Percentiles rank a stretch among this genome's conserved stretches.
Evolutionary conservation across 768 basidiomycete species (phyloP).

Genomic region (Rhodocollybia butyracea): DNA sequence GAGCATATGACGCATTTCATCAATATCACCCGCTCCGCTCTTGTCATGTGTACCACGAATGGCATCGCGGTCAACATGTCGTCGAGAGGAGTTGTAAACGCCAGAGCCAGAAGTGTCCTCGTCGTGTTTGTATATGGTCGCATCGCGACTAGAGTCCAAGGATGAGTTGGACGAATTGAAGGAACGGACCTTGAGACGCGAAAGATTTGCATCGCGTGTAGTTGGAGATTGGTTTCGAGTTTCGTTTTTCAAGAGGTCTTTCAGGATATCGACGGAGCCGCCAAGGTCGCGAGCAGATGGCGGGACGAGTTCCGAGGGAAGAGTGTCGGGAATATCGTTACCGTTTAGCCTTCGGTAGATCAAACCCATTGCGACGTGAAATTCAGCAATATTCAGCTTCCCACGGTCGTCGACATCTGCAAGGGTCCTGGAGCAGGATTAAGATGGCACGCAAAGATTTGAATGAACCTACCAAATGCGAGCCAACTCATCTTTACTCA

Average conservation of each 20-base stretch:
- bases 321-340: slow-evolving; percentile 80
- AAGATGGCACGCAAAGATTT: slow-evolving; percentile 6
- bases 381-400: slow-evolving; percentile 92
- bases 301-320: slow-evolving; percentile 88
- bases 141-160: slow-evolving; percentile 69
- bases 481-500: slow-evolving; percentile 87
- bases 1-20: slow-evolving; percentile 84
- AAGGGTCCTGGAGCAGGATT: slow-evolving; percentile 59
- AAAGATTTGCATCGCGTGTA: slow-evolving; percentile 48
- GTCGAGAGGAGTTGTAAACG: slow-evolving; percentile 75
- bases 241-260: slow-evolving; percentile 84
- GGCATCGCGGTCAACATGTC: slow-evolving; percentile 83
- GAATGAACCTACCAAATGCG: slow-evolving; percentile 74
- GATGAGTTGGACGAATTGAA: slow-evolving; percentile 53
- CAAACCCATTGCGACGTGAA: slow-evolving; percentile 97
- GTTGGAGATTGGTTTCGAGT: slow-evolving; percentile 68
- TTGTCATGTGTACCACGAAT: slow-evolving; percentile 75
- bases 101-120: slow-evolving; percentile 57
- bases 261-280: slow-evolving; percentile 85
- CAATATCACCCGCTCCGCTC: slow-evolving; percentile 61
- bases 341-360: slow-evolving; percentile 96
- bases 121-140: slow-evolving; percentile 87
- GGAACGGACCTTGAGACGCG: slow-evolving; percentile 66
- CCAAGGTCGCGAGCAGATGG: slow-evolving; percentile 90
- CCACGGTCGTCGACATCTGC: slow-evolving; percentile 93